Conservation (phyloP, 169 alveolate genomes). For the Pseudocohnilembus persalinus region DNA sequence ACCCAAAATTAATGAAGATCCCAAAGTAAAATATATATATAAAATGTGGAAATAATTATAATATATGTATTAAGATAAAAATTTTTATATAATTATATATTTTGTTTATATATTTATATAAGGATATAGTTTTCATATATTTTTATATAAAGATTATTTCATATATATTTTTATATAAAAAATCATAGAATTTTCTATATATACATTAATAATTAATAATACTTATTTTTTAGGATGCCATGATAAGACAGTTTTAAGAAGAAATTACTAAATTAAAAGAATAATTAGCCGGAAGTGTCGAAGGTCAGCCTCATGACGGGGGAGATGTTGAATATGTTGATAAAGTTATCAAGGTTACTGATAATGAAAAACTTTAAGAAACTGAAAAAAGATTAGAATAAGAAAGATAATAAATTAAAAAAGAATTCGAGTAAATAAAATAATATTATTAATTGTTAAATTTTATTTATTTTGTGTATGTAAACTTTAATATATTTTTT, state of each 20-base stretch:
- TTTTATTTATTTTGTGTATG: too few relatives aligned
- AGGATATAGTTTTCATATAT: neutral
- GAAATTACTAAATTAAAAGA: constrained; percentile 78
- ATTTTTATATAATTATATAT: too few relatives aligned
- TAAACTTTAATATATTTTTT: too few relatives aligned
- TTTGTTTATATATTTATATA: neutral
- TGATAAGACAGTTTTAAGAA: constrained; percentile 77
- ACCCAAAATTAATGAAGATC: constrained; percentile 92
- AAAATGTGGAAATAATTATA: too few relatives aligned
- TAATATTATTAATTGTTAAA: too few relatives aligned
- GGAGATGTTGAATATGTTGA: constrained; percentile 49
- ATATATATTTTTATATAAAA: too few relatives aligned
- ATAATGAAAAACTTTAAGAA: constrained; percentile 63
- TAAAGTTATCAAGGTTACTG: constrained; percentile 55
- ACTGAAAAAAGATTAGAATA: constrained; percentile 64
- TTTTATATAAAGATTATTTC: constrained; percentile 2
- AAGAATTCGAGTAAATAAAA: constrained; percentile 60
- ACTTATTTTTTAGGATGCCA: too few relatives aligned
- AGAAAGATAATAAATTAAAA: constrained; percentile 70
- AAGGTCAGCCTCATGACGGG: constrained; percentile 15
- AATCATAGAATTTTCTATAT: too few relatives aligned
- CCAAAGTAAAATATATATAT: too few relatives aligned
- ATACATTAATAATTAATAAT: too few relatives aligned
- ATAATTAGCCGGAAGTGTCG: constrained; percentile 56
- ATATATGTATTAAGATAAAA: too few relatives aligned